Conservation (phyloP, 75 land plant genomes). For the Cunninghamia lanceolata region DNA sequence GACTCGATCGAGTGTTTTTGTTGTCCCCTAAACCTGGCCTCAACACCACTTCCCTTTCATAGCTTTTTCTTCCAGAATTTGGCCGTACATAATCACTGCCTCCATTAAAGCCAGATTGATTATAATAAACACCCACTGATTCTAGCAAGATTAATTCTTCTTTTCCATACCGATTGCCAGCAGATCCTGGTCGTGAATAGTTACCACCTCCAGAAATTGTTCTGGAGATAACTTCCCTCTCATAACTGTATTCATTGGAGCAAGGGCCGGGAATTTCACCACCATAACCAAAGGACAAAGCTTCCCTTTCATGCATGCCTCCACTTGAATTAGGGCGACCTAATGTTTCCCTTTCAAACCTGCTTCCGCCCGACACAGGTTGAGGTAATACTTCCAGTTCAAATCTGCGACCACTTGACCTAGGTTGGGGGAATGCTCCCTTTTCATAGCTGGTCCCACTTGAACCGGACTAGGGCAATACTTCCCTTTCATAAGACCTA, state of each 20-base stretch:
- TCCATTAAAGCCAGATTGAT: background rate
- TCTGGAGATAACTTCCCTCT: background rate
- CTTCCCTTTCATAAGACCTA: background rate
- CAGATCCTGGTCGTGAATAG: background rate
- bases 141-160: background rate
- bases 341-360: background rate
- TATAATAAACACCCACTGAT: background rate
- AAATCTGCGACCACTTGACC: background rate
- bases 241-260: background rate
- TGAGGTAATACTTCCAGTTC: background rate
- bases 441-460: background rate
- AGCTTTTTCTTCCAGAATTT: background rate
- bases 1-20: background rate
- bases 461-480: background rate
- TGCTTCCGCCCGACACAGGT: background rate
- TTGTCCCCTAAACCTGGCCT: slow-evolving; percentile 8
- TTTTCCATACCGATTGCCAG: background rate
- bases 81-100: background rate
- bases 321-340: background rate
- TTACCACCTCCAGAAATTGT: slow-evolving; percentile 4
- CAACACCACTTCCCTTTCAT: background rate
- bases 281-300: background rate
- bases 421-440: background rate
- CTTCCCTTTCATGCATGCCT: background rate
- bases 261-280: background rate